Base-by-base conservation (phyloP, 177 flowering plant genomes). In the Vitis hybrid region DNA sequence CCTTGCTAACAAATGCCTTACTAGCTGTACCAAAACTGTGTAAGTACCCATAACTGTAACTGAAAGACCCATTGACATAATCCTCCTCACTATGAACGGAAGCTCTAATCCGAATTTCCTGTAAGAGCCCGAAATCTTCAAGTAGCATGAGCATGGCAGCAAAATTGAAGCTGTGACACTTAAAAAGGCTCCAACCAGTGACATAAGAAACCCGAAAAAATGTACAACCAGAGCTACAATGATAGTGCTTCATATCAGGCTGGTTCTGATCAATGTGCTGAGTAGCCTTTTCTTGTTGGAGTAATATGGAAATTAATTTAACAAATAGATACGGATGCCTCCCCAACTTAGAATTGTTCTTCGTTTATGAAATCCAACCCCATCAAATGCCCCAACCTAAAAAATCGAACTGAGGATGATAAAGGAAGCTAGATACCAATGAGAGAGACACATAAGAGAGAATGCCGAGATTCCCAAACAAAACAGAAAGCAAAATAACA, bases 121-220 rank as follows among this genome's bases (percentile, higher is more conserved):
- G 48, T 77, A 78, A 27, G 24, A 40, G 2, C 86, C 87, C 1
- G 79, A 77, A 16, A 89, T 86, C 84, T 89, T 89, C 71, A 86
- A 40, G 82, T 87, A 87, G 74, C 90, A 89, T 50, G 82, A 57
- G 67, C 90, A 89, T 48, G 93, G 93, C 16, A 89, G 59, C 14
- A 85, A 16, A 52, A 89, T 69, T 7, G 91, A 87, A 62, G 83
- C 88, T 2, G 84, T 76, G 58, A 78, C 71, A 19, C 87, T 81
- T 12, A 87, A 69, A 46, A 85, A 81, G 24, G 91, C 88, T 52
- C 94, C 91, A 3, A 87, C 87, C 50, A 89, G 79, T 0, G 90
- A 76, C 90, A 89, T 86, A 16, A 89, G 79, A 62, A 60, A 62
- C n/a, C 82, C 87, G 60, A 85, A 89, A 61, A 84, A 87, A 10